phyloP scores from a whole-genome alignment of 2,329 filamentous ascomycete genomes.

The Phyllosticta paracitricarpa region DNA sequence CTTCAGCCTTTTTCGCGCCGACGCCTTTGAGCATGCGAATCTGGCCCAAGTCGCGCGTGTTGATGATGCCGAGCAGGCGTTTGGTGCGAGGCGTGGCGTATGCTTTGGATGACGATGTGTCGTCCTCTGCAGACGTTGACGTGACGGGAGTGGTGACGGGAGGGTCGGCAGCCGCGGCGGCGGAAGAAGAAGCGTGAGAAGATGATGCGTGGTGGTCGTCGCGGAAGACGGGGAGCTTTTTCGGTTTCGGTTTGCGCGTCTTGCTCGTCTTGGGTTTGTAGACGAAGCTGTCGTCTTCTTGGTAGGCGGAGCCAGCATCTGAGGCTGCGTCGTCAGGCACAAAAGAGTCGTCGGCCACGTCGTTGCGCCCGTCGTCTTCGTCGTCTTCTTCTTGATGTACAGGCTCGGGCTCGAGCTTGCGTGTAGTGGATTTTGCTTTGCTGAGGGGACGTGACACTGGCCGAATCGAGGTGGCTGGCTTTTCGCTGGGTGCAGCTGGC shows the following conservation, averaged over 20 bases:
- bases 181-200: background rate
- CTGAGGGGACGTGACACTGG: background rate
- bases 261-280: conserved; percentile 24
- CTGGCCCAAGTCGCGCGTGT: conserved; percentile 56
- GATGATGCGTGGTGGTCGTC: conserved; percentile 15
- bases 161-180: background rate
- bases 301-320: conserved; percentile 23
- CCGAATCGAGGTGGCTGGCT: conserved; percentile 23
- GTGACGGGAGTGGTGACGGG: background rate
- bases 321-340: conserved; percentile 22
- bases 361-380: conserved; percentile 19
- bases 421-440: background rate
- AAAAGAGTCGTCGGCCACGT: conserved; percentile 14
- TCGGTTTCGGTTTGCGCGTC: conserved; percentile 18
- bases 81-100: conserved; percentile 42
- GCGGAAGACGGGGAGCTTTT: conserved; percentile 29
- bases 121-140: conserved; percentile 14
- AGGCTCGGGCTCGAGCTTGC: background rate
- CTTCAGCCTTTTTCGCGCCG: conserved; percentile 59
- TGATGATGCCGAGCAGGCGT: conserved; percentile 59
- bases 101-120: background rate
- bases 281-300: conserved; percentile 28
- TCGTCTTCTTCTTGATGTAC: conserved; percentile 15
- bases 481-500: conserved; percentile 13
- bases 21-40: conserved; percentile 62